phyloP scores from a whole-genome alignment of 345 rosid genomes.

The Brassica incana region DNA sequence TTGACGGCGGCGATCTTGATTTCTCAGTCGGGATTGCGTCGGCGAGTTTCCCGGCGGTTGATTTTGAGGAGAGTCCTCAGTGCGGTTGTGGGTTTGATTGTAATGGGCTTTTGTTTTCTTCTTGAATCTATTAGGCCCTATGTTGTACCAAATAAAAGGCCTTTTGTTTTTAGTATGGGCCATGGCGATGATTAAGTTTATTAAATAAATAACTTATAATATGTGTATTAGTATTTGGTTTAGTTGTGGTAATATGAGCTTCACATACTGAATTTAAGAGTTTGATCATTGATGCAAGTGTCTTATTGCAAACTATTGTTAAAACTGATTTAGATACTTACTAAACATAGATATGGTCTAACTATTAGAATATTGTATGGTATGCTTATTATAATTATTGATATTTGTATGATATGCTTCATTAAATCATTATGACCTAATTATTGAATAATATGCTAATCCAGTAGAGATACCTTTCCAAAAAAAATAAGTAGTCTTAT shows the following conservation, averaged over 20 bases:
- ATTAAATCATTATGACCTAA: too few relatives aligned
- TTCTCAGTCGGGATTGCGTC: constrained; percentile 75
- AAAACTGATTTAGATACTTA: background rate
- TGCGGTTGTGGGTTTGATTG: constrained; percentile 90
- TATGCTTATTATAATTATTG: background rate
- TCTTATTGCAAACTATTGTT: background rate
- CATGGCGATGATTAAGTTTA: background rate
- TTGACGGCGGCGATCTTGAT: constrained; percentile 43
- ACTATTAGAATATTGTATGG: background rate
- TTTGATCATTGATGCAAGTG: background rate
- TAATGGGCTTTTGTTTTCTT: constrained; percentile 32
- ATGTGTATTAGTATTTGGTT: background rate
- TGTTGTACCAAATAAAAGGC: background rate
- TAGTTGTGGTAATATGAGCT: background rate
- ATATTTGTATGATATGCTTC: too few relatives aligned
- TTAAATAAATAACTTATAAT: background rate
- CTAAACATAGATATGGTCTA: background rate
- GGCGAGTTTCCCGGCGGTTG: constrained; percentile 47
- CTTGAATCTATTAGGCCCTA: constrained; percentile 12
- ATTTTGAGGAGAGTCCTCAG: constrained; percentile 74
- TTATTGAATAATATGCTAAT: too few relatives aligned
- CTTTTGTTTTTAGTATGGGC: background rate
- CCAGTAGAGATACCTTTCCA: too few relatives aligned
- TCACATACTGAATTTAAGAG: background rate
- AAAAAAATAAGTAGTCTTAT: too few relatives aligned